phyloP scores from a whole-genome alignment of 2,329 filamentous ascomycete genomes.

The Parafenestella ontariensis region DNA sequence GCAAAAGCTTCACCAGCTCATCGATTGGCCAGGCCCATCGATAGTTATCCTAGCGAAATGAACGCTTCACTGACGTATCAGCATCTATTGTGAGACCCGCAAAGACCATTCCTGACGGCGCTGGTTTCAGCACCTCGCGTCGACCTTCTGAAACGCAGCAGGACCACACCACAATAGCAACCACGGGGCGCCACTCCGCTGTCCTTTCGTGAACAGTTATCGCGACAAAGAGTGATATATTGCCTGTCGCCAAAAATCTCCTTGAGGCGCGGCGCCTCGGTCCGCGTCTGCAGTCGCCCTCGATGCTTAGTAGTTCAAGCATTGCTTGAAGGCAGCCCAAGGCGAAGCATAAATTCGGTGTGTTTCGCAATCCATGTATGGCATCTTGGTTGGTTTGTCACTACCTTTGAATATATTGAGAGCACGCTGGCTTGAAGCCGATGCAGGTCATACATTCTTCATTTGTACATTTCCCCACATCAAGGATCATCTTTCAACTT shows the following conservation, averaged over 20 bases:
- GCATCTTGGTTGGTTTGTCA: conserved; percentile 7
- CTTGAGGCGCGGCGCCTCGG: conserved; percentile 13
- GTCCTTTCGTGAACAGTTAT: conserved; percentile 5
- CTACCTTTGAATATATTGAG: conserved; percentile 25
- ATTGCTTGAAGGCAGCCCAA: conserved; percentile 17
- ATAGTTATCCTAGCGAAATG: not conserved
- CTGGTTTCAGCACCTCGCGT: conserved; percentile 24
- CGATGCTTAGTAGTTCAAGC: conserved; percentile 28
- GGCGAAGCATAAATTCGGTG: conserved; percentile 28
- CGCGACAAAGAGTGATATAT: conserved; percentile 7
- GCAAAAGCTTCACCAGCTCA: not conserved
- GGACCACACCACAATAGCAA: conserved; percentile 8
- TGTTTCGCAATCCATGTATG: conserved; percentile 32
- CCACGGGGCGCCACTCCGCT: conserved; percentile 26
- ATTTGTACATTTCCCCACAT: not conserved
- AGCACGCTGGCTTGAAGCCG: not conserved
- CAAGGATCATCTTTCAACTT: not conserved
- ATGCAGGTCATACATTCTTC: not conserved
- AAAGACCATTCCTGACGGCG: conserved; percentile 15
- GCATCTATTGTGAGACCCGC: conserved; percentile 18
- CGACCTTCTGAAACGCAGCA: conserved; percentile 9
- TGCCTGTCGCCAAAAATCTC: not conserved
- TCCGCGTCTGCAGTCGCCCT: conserved; percentile 19
- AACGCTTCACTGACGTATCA: conserved; percentile 30
- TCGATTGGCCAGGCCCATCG: conserved; percentile 1